phyloP scores from a whole-genome alignment of 208 protist species.

The Jaenimonas drosophilae region DNA sequence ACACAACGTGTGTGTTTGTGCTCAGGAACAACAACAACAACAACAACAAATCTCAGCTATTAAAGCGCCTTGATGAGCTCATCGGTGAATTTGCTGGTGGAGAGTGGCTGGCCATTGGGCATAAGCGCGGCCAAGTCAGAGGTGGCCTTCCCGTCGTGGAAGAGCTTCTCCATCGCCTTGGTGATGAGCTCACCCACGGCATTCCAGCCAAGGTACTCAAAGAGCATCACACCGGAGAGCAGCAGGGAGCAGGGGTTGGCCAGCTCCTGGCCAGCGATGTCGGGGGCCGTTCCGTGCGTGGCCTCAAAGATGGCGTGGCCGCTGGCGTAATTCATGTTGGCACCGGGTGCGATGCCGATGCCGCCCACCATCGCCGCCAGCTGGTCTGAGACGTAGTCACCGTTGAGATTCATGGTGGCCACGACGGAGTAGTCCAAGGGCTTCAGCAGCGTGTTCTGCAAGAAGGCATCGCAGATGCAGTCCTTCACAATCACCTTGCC shows the following conservation, averaged over 20 bases:
- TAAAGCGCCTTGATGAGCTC: conserved; percentile 25
- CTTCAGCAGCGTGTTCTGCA: conserved; percentile 39
- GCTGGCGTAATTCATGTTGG: conserved; percentile 44
- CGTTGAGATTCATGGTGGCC: conserved; percentile 41
- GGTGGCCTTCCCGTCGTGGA: conserved; percentile 20
- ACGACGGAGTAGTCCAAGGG: conserved; percentile 32
- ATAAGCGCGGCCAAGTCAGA: conserved; percentile 25
- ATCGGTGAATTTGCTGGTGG: conserved; percentile 18
- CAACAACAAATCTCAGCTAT: not conserved
- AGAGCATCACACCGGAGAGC: conserved; percentile 33
- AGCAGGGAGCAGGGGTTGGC: conserved; percentile 41
- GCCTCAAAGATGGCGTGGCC: conserved; percentile 46
- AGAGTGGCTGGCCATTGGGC: conserved; percentile 16
- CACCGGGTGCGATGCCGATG: conserved; percentile 50
- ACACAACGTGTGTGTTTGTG: too few relatives aligned
- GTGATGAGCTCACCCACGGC: conserved; percentile 19
- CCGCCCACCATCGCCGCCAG: conserved; percentile 61
- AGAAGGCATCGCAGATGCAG: conserved; percentile 41
- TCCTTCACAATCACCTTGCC: conserved; percentile 43
- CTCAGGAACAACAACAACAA: not conserved
- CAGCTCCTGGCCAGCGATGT: conserved; percentile 26
- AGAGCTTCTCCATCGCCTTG: conserved; percentile 24
- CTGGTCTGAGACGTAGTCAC: conserved; percentile 48
- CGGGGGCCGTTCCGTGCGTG: conserved; percentile 44
- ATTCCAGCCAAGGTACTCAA: conserved; percentile 36